Evolutionary conservation across 2,329 filamentous ascomycete genomes (phyloP).

Genomic region (Colletotrichum somersetense): DNA sequence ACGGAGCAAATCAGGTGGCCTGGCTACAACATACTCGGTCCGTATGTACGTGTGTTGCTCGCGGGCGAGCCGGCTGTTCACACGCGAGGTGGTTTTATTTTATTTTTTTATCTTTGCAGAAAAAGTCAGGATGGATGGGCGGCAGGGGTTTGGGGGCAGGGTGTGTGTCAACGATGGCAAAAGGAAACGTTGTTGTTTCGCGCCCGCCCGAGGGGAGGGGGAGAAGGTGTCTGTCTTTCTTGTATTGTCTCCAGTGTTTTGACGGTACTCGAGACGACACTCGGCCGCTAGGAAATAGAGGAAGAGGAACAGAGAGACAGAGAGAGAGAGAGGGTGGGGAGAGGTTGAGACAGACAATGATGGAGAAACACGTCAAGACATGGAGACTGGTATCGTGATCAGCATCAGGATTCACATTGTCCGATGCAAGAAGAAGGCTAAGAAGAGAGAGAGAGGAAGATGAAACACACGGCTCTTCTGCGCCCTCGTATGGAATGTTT

Average conservation of each 20-base stretch:
- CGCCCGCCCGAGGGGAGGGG: no score
- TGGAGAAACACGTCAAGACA: background rate
- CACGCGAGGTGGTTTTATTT: background rate
- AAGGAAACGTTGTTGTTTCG: background rate
- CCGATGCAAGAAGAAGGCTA: background rate
- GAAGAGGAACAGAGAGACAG: no score
- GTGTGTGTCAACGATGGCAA: background rate
- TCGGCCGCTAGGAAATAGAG: no score
- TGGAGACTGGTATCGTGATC: background rate
- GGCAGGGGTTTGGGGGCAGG: background rate
- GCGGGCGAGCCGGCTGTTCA: background rate
- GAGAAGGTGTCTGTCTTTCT: no score
- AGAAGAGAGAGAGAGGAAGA: background rate
- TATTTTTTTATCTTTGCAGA: background rate
- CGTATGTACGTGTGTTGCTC: background rate
- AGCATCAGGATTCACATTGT: slow-evolving; percentile 3
- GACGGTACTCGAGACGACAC: background rate
- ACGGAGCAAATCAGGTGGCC: background rate
- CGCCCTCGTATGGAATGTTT: slow-evolving; percentile 28
- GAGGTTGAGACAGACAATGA: background rate
- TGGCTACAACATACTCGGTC: background rate
- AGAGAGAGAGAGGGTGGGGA: no score
- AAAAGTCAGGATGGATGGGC: background rate
- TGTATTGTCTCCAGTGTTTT: background rate
- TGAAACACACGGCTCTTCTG: slow-evolving; percentile 35